Conservation (phyloP, 1,139 yeast genomes). For the Kurtzmaniella natalensis region DNA sequence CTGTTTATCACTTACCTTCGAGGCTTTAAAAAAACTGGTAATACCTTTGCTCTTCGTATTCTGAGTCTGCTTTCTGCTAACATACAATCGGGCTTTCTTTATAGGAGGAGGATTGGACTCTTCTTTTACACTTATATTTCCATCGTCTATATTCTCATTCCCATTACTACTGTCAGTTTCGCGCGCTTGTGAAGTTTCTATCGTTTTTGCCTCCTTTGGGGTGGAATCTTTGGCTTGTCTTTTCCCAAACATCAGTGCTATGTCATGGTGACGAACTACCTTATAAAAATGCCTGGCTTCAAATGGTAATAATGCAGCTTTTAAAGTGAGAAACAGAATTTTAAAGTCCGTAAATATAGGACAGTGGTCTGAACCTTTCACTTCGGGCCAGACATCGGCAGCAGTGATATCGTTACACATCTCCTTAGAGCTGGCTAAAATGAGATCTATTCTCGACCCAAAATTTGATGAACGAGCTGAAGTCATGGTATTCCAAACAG, state of each 20-base stretch:
- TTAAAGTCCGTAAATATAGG: conserved; percentile 76
- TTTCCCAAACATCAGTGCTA: conserved; percentile 44
- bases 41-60: too few relatives aligned
- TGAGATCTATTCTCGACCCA: conserved; percentile 85
- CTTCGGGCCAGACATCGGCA: conserved; percentile 64
- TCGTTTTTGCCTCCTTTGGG: too few relatives aligned
- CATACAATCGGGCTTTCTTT: too few relatives aligned
- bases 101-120: too few relatives aligned
- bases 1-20: too few relatives aligned
- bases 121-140: too few relatives aligned
- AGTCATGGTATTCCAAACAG: conserved; percentile 86
- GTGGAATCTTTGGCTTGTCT: conserved; percentile 1
- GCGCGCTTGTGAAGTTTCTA: too few relatives aligned
- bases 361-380: conserved; percentile 92
- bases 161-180: too few relatives aligned
- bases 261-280: conserved; percentile 45
- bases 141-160: too few relatives aligned
- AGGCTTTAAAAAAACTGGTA: too few relatives aligned
- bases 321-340: conserved; percentile 9
- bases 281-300: conserved; percentile 57
- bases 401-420: conserved; percentile 29
- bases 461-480: conserved; percentile 78
- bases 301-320: conserved; percentile 28
- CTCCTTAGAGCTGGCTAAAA: conserved; percentile 42
- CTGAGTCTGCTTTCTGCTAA: too few relatives aligned